Conservation (phyloP, 2,329 filamentous ascomycete species). For the Scleromitrula shiraiana region DNA sequence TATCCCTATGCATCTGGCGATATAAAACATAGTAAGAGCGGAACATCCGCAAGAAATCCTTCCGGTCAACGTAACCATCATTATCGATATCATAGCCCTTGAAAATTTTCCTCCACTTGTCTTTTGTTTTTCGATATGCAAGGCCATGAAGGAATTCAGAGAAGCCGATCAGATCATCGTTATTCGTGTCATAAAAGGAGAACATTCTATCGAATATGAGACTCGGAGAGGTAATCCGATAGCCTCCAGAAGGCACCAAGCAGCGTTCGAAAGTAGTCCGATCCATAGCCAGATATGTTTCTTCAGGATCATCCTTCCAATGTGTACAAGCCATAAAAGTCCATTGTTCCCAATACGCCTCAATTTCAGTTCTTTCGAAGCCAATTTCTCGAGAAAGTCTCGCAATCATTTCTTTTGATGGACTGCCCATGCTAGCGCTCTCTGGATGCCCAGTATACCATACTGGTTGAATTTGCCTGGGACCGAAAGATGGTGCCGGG, state of each 20-base stretch:
- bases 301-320: slow-evolving; percentile 73
- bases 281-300: slow-evolving; percentile 77
- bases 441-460: slow-evolving; percentile 87
- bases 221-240: slow-evolving; percentile 70
- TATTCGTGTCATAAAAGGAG: slow-evolving; percentile 87
- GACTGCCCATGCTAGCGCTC: slow-evolving; percentile 54
- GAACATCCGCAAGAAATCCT: slow-evolving; percentile 87
- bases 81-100: slow-evolving; percentile 84
- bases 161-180: slow-evolving; percentile 84
- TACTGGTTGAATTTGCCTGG: slow-evolving; percentile 70
- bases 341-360: slow-evolving; percentile 95
- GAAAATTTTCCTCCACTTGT: slow-evolving; percentile 68
- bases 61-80: slow-evolving; percentile 77
- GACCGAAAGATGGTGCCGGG: slow-evolving; percentile 76
- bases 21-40: slow-evolving; percentile 86
- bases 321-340: slow-evolving; percentile 84
- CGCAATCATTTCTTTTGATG: slow-evolving; percentile 56
- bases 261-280: slow-evolving; percentile 88
- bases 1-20: slow-evolving; percentile 81
- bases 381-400: slow-evolving; percentile 64
- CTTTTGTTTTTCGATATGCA: slow-evolving; percentile 59
- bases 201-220: slow-evolving; percentile 96
- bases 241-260: slow-evolving; percentile 77
- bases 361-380: slow-evolving; percentile 79
- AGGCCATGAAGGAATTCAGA: slow-evolving; percentile 83